These are phyloP conservation scores for Colletotrichum sp. DNA, from an alignment of 2,329 filamentous ascomycete genomes.

Conservation along the genomic window DNA sequence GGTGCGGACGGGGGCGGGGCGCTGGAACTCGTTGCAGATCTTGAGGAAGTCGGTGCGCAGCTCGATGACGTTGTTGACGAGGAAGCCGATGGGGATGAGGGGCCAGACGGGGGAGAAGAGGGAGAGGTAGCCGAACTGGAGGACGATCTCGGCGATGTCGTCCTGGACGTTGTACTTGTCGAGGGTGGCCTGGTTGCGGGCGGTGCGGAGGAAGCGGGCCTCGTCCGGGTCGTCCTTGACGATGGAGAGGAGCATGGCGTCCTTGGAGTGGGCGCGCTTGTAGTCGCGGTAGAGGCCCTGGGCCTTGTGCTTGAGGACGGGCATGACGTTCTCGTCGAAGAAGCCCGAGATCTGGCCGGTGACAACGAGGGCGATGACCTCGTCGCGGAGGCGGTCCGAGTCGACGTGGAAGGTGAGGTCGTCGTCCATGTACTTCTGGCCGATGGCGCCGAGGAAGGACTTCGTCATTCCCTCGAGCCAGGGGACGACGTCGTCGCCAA, in stretches of 20 bases:
- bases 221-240: slow-evolving; percentile 67
- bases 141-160: slow-evolving; percentile 75
- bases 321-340: slow-evolving; percentile 74
- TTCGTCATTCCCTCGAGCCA: slow-evolving; percentile 66
- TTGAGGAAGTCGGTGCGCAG: slow-evolving; percentile 79
- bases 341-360: slow-evolving; percentile 75
- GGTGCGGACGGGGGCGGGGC: slow-evolving; percentile 70
- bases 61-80: slow-evolving; percentile 80
- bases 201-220: slow-evolving; percentile 64
- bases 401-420: slow-evolving; percentile 66
- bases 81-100: slow-evolving; percentile 72
- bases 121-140: slow-evolving; percentile 76
- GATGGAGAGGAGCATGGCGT: slow-evolving; percentile 50
- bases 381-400: slow-evolving; percentile 67
- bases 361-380: slow-evolving; percentile 78
- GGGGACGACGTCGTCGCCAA: slow-evolving; percentile 70
- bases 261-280: slow-evolving; percentile 35
- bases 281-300: slow-evolving; percentile 50
- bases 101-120: slow-evolving; percentile 81
- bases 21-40: slow-evolving; percentile 75
- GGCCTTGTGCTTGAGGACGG: slow-evolving; percentile 67
- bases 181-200: slow-evolving; percentile 71
- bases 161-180: slow-evolving; percentile 74
- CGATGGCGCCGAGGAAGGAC: slow-evolving; percentile 49
- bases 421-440: slow-evolving; percentile 50